phyloP scores from a whole-genome alignment of 2,329 filamentous ascomycete species.

The Amylocarpus encephaloides region DNA sequence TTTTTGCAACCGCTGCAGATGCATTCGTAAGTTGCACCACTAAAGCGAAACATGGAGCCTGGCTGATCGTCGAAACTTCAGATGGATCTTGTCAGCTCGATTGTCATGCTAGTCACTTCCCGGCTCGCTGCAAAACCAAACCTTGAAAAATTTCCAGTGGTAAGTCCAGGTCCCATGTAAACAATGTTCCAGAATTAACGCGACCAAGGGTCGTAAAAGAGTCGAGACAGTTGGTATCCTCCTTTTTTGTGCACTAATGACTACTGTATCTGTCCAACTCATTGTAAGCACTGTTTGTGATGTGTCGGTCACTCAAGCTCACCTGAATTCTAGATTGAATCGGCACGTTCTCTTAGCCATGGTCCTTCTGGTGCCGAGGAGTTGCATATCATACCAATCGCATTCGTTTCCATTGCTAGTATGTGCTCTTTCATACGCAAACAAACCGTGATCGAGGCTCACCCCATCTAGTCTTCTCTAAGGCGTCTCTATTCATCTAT shows the following conservation, averaged over 20 bases:
- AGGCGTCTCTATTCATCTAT: constrained; percentile 46
- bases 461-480: constrained; percentile 39
- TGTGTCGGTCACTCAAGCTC: constrained; percentile 12
- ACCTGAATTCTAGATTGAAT: constrained; percentile 41
- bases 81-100: constrained; percentile 58
- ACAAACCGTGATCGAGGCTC: background rate
- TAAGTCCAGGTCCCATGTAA: constrained; percentile 25
- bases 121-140: constrained; percentile 51
- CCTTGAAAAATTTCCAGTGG: constrained; percentile 55
- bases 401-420: constrained; percentile 49
- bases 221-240: constrained; percentile 61
- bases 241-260: constrained; percentile 60
- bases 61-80: constrained; percentile 27
- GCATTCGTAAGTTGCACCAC: constrained; percentile 43
- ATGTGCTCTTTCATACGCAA: constrained; percentile 24
- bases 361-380: constrained; percentile 38
- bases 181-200: constrained; percentile 7
- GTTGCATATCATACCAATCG: constrained; percentile 48
- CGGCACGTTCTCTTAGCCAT: constrained; percentile 43
- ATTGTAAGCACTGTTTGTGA: constrained; percentile 38
- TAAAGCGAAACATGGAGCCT: constrained; percentile 2
- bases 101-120: constrained; percentile 56
- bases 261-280: constrained; percentile 57
- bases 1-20: constrained; percentile 59
- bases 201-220: constrained; percentile 45